Evolutionary conservation across 768 basidiomycete species (phyloP), one percentile per base, ranked within the genome.

Genomic region (Naganishia kalamii): DNA sequence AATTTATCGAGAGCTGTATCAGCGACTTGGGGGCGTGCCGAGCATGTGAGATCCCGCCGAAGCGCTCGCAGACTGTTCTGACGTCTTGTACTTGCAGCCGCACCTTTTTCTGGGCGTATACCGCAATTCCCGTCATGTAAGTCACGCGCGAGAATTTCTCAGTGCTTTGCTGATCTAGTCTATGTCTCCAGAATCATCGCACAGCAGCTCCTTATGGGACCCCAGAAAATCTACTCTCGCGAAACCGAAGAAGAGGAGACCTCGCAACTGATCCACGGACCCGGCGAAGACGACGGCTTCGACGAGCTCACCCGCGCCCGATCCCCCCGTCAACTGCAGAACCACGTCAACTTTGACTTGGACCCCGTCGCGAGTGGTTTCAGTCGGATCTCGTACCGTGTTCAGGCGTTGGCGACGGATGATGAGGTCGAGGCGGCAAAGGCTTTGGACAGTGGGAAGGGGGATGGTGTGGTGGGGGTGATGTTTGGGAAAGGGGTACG

Each of bases 61-160:
- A 4, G 21, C 44, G 15, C 25, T 3, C 19, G 7, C 41, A 59
- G 29, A 0, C 21, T n/a, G 23, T 41, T 7, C 8, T 37, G 11
- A 8, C 32, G 47, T 41, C 8, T 52, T 41, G 13, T 29, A 11
- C 21, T 66, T 27, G 4, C 41, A 71, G 71, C n/a, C 70, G 72
- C 25, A 71, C 68, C 12, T 80, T 78, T 70, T 80, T 80, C 71
- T 73, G 77, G 71, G 50, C 64, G 12, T 80, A 80, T 64, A 67
- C 71, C 3, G 52, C 73, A 33, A 68, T 80, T 27, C 78, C 78
- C 15, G 65, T 70, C 13, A 27, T 76, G 78, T 78, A 63, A 63
- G 78, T 70, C 8, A 5, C 23, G 1, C 32, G 27, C 12, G 27
- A n/a, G 43, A n/a, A n/a, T 57, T 32, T 25, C 43, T 30, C 43